A percentile compares a stretch with the other conserved stretches of the same genome.
Conservation (phyloP, 1,284 basidiomycete species). For the Fomitopsis betulina region DNA sequence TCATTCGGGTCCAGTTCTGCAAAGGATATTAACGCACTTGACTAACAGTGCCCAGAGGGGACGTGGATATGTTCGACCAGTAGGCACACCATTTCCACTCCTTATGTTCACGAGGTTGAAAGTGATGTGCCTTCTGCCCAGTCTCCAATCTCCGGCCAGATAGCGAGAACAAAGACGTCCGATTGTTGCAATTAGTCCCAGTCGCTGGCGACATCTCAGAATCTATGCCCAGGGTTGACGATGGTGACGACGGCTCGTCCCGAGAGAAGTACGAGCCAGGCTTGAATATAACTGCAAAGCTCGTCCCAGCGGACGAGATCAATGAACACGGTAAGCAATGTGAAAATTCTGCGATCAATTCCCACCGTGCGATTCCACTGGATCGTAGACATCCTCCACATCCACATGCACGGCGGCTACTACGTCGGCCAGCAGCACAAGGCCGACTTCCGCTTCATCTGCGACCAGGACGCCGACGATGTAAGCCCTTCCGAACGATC, state of each 20-base stretch:
- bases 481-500: conserved; percentile 9
- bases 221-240: conserved; percentile 7
- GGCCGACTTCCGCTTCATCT: conserved; percentile 36
- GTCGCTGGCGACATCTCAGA: conserved; percentile 26
- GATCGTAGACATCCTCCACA: conserved; percentile 29
- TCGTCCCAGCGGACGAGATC: conserved; percentile 12
- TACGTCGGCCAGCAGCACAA: conserved; percentile 35
- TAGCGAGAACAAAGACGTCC: conserved; percentile 32
- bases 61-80: conserved; percentile 33
- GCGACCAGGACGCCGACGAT: conserved; percentile 32
- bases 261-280: conserved; percentile 15
- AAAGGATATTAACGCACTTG: background rate
- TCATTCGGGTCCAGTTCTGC: no score
- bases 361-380: background rate
- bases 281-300: conserved; percentile 20
- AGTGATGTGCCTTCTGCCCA: conserved; percentile 6
- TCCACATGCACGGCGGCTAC: conserved; percentile 36
- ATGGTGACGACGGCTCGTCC: conserved; percentile 1
- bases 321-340: conserved; percentile 14
- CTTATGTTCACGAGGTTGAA: background rate
- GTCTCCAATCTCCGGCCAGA: conserved; percentile 33
- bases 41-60: conserved; percentile 28
- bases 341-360: background rate
- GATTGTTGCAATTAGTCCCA: conserved; percentile 38
- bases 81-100: conserved; percentile 10